A percentile compares a stretch with the other conserved stretches of the same genome.
Conservation (phyloP, 768 basidiomycete genomes). For the Suillus decipiens region DNA sequence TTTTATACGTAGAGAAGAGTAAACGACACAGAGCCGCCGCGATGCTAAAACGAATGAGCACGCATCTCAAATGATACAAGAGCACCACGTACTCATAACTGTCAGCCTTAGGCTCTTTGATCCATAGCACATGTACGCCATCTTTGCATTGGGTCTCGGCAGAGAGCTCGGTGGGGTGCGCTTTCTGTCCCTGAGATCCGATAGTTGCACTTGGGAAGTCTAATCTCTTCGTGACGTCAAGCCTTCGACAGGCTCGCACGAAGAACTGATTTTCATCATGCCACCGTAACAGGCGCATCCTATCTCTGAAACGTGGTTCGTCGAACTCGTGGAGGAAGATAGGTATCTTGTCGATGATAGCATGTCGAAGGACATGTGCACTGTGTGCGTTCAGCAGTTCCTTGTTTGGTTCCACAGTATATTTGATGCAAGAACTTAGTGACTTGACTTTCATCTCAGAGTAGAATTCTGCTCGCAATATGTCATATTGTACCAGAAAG, state of each 20-base stretch:
- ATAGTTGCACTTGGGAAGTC: conserved; percentile 40
- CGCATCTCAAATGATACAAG: conserved; percentile 3
- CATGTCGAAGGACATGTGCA: conserved; percentile 48
- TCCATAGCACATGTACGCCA: conserved; percentile 58
- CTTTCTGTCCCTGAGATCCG: neutral
- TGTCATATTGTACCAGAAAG: neutral
- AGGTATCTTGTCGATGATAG: conserved; percentile 76
- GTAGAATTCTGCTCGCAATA: conserved; percentile 59
- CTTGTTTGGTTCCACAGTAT: conserved; percentile 57
- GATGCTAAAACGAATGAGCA: conserved; percentile 50
- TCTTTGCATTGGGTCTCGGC: conserved; percentile 57
- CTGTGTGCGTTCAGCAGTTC: conserved; percentile 37
- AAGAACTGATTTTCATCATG: conserved; percentile 58
- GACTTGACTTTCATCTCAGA: conserved; percentile 65
- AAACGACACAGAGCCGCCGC: conserved; percentile 76
- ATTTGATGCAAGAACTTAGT: conserved; percentile 68
- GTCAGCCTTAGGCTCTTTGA: conserved; percentile 70
- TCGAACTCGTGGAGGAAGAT: conserved; percentile 87
- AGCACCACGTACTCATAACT: conserved; percentile 75
- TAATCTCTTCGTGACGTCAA: conserved; percentile 59
- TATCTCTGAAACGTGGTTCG: conserved; percentile 46
- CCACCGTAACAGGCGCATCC: conserved; percentile 62
- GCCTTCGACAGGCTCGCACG: conserved; percentile 61
- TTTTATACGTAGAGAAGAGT: conserved; percentile 70
- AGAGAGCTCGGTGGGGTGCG: conserved; percentile 55